phyloP scores from a whole-genome alignment of 73 alveolate genomes.

The Diophrys sp. region DNA sequence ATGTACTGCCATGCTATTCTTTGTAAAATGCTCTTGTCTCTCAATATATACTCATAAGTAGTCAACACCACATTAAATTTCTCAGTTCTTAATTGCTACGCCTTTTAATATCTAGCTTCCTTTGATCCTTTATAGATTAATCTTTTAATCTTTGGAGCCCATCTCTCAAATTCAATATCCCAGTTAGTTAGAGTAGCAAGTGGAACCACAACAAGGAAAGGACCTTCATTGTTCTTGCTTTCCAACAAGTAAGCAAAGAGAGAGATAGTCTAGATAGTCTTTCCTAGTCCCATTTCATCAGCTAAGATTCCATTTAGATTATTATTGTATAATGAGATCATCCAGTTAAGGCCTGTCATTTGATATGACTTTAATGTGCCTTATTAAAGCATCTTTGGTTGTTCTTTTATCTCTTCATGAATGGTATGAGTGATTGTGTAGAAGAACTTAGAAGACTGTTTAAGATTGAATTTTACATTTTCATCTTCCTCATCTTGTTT shows the following conservation, averaged over 20 bases:
- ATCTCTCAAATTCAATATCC: conserved; percentile 94
- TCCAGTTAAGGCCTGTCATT: conserved; percentile 93
- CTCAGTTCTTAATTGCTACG: conserved; percentile 89
- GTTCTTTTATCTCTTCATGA: conserved; percentile 84
- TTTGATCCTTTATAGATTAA: conserved; percentile 93
- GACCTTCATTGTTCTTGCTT: conserved; percentile 90
- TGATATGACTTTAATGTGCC: conserved; percentile 85
- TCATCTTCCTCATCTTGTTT: conserved; percentile 50
- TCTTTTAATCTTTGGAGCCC: conserved; percentile 97
- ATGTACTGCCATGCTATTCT: conserved; percentile 95
- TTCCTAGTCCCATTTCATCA: conserved; percentile 99
- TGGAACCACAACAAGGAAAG: conserved; percentile 97
- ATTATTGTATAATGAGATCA: conserved; percentile 92
- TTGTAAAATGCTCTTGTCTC: conserved; percentile 84
- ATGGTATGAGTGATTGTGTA: conserved; percentile 92
- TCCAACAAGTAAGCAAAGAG: conserved; percentile 91
- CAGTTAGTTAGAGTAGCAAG: conserved; percentile 97
- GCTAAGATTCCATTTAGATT: conserved; percentile 97
- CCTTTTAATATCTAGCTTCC: conserved; percentile 95
- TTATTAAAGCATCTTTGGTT: conserved; percentile 87
- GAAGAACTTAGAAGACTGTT: conserved; percentile 73
- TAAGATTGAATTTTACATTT: conserved; percentile 47
- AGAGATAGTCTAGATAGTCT: conserved; percentile 94
- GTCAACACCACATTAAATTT: conserved; percentile 94
- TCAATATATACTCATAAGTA: conserved; percentile 96